Conservation (phyloP, 2,329 filamentous ascomycete genomes). For the Mycosphaerella sp. region DNA sequence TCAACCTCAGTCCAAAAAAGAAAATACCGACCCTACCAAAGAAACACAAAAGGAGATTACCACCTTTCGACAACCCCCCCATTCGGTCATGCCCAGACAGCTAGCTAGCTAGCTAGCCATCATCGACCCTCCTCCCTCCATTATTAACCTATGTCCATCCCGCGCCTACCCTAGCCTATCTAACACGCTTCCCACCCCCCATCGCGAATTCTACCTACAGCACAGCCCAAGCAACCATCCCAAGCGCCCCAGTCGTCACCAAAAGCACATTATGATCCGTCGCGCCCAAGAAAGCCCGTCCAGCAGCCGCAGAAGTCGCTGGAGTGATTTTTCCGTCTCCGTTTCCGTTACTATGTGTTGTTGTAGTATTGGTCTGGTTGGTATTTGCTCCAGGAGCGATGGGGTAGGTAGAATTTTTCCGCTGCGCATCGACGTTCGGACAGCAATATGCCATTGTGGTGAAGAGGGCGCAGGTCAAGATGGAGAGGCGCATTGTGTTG, state of each 20-base stretch:
- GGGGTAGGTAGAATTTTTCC: constrained; percentile 1
- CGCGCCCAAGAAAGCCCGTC: background rate
- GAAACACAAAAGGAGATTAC: too few relatives aligned
- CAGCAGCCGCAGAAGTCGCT: background rate
- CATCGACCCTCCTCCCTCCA: too few relatives aligned
- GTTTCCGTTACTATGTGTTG: background rate
- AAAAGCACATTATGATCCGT: background rate
- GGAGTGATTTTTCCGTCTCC: background rate
- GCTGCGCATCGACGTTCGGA: constrained; percentile 4
- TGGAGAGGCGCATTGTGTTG: constrained; percentile 1
- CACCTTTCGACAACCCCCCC: too few relatives aligned
- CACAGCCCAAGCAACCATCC: background rate
- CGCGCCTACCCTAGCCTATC: too few relatives aligned
- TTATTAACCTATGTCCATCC: too few relatives aligned
- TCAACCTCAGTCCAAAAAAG: too few relatives aligned
- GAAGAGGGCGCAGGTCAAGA: background rate
- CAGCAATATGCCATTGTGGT: background rate
- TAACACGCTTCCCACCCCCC: too few relatives aligned
- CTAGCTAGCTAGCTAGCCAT: too few relatives aligned
- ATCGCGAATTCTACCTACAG: too few relatives aligned
- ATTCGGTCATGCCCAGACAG: too few relatives aligned
- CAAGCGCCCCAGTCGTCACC: background rate
- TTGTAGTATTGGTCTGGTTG: background rate
- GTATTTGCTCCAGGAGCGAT: constrained; percentile 1
- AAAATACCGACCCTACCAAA: too few relatives aligned